Evolutionary conservation across 225 moss, liverwort and hornwort genomes (phyloP), one percentile per base, ranked within the genome.

Genomic region (Physcomitrellopsis africana): DNA sequence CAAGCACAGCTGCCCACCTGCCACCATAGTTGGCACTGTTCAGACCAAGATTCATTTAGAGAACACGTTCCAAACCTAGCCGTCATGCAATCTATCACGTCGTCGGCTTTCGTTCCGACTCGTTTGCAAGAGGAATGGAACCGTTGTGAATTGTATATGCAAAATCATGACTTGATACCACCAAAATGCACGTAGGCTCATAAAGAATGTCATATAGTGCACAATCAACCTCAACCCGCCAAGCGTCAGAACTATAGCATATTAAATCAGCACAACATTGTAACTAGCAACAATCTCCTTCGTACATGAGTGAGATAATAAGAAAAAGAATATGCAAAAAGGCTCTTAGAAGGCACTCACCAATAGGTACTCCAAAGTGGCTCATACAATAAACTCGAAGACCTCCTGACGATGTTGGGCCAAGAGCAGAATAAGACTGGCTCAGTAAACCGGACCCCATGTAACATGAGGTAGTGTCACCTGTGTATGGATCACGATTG

Each of bases 1-100:
- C 65, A 96, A 78, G 46, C 85, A 86, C 20, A 96, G 82, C 79
- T 92, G 90, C 73, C 96, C 96, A 68, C 74, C 96, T 96, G 93
- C 86, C 82, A 83, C 69, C 72, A 76, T 71, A 88, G 3, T 59
- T 61, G 56, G 77, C 84, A 90, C 27, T 70, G 46, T 55, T 80
- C 52, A 81, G 32, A 58, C 14, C 71, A 65, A 26, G 75, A 55
- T 59, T 23, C 78, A 44, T 69, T 45, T 49, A 70, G 9, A 46
- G 46, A 11, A 0, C 7, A 44, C 43, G 20, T 68, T 64, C 45
- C 44, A 52, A 24, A 69, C 51, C 26, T 23, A 65, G 45, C 74
- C 51, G 64, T 41, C 13, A 16, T 49, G 23, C 69, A 7, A 60
- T 43, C 3, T 44, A 60, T 67, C 26, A 66, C 61, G 60, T 37